Evolutionary conservation across 495 filamentous ascomycete genomes (phyloP).

Genomic region (Aspergillus campestris): DNA sequence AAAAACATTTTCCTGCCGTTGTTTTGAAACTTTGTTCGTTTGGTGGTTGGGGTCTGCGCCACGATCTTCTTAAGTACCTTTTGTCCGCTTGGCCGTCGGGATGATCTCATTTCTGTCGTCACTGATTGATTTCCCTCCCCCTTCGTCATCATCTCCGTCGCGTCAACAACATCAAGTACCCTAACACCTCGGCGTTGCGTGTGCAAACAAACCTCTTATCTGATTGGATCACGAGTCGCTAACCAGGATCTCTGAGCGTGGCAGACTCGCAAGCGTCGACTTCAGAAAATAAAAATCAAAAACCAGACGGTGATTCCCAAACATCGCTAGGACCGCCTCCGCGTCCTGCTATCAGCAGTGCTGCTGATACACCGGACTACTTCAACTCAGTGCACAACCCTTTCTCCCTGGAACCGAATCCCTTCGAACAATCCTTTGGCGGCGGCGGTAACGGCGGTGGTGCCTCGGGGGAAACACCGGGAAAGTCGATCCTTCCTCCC

Average conservation of each 20-base stretch:
- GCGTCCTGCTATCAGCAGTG: slow-evolving; percentile 52
- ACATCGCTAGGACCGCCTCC: slow-evolving; percentile 68
- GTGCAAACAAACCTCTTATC: slow-evolving; percentile 1
- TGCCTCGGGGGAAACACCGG: slow-evolving; percentile 70
- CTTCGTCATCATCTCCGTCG: slow-evolving; percentile 22
- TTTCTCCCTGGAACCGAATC: slow-evolving; percentile 82
- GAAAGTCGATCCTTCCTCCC: slow-evolving; percentile 81
- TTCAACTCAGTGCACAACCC: slow-evolving; percentile 58
- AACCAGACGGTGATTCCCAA: slow-evolving; percentile 32
- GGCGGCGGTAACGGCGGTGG: slow-evolving; percentile 20
- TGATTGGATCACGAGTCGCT: slow-evolving; percentile 11
- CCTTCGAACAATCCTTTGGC: slow-evolving; percentile 89
- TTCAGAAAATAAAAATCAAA: slow-evolving; percentile 36
- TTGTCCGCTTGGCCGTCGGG: slow-evolving; percentile 27
- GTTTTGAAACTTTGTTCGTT: slow-evolving; percentile 15
- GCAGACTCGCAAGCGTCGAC: slow-evolving; percentile 38
- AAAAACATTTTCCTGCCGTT: neutral
- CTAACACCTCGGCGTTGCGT: too few relatives aligned
- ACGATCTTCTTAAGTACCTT: slow-evolving; percentile 22
- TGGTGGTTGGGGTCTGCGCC: slow-evolving; percentile 29
- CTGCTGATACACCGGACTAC: slow-evolving; percentile 64
- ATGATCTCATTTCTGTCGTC: slow-evolving; percentile 43
- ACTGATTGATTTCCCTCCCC: slow-evolving; percentile 20
- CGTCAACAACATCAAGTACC: slow-evolving; percentile 1
- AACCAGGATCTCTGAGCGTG: slow-evolving; percentile 11